Evolutionary conservation across 2,329 filamentous ascomycete genomes (phyloP).

Genomic region (Ophiocordyceps sinensis): DNA sequence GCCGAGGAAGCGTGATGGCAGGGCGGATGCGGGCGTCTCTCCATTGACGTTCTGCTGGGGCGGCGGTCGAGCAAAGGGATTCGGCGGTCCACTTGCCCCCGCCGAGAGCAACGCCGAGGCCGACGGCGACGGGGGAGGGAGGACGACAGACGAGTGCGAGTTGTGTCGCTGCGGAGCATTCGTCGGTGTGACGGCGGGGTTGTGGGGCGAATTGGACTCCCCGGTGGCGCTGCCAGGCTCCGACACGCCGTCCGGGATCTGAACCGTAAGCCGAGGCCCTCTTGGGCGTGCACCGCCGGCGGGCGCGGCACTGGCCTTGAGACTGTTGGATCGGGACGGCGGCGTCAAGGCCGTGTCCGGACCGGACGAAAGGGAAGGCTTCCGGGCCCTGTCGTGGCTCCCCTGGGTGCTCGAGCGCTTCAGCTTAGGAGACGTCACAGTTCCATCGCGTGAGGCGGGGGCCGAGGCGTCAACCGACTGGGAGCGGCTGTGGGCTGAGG

Average conservation of each 20-base stretch:
- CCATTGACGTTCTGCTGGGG: conserved; percentile 50
- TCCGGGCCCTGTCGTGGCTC: conserved; percentile 29
- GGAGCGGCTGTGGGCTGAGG: conserved; percentile 28
- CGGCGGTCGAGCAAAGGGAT: conserved; percentile 82
- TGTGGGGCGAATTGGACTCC: conserved; percentile 52
- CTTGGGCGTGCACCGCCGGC: conserved; percentile 60
- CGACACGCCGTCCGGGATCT: conserved; percentile 85
- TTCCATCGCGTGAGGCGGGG: conserved; percentile 35
- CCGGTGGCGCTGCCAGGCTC: conserved; percentile 61
- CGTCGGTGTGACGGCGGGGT: conserved; percentile 42
- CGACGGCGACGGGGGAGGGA: conserved; percentile 87
- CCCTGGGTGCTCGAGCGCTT: conserved; percentile 33
- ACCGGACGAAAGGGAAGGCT: conserved; percentile 43
- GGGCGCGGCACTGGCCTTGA: conserved; percentile 33
- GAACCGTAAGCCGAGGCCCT: conserved; percentile 69
- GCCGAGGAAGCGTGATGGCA: conserved; percentile 82
- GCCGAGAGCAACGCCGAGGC: conserved; percentile 76
- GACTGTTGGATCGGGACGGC: conserved; percentile 65
- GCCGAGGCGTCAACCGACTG: conserved; percentile 51
- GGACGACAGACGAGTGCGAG: conserved; percentile 55
- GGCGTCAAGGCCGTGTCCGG: conserved; percentile 53
- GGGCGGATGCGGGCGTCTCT: conserved; percentile 72
- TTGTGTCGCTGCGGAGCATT: conserved; percentile 36
- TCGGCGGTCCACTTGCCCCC: conserved; percentile 81
- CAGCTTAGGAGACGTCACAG: conserved; percentile 40